These are phyloP conservation scores for Ophiostoma himal-ulmi DNA, from an alignment of 2,329 filamentous ascomycete genomes.

Conservation along the genomic window DNA sequence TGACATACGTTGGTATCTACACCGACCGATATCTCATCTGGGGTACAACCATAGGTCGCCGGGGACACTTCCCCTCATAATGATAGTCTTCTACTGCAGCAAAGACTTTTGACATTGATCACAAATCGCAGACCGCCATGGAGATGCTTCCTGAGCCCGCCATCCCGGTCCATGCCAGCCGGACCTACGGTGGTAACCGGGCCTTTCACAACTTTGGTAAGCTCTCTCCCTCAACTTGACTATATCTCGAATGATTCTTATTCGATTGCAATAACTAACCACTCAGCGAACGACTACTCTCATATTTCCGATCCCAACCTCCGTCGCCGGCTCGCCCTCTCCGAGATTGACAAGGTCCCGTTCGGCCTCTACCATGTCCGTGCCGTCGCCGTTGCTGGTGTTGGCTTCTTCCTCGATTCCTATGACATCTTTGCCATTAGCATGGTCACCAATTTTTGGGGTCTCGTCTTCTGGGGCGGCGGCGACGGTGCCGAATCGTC, in stretches of 20 bases:
- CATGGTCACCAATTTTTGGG: constrained; percentile 63
- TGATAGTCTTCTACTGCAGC: background rate
- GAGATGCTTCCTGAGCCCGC: constrained; percentile 40
- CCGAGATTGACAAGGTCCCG: constrained; percentile 72
- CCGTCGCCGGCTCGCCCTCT: constrained; percentile 66
- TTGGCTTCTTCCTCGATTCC: constrained; percentile 78
- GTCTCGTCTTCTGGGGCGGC: constrained; percentile 67
- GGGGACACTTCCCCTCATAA: background rate
- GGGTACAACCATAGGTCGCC: background rate
- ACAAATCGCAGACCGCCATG: constrained; percentile 19
- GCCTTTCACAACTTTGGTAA: constrained; percentile 63
- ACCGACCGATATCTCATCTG: background rate
- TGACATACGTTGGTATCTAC: background rate
- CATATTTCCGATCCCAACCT: constrained; percentile 68
- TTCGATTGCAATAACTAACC: background rate
- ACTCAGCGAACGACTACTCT: constrained; percentile 39
- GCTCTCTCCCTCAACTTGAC: background rate
- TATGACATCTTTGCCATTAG: constrained; percentile 80
- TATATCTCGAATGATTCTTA: background rate
- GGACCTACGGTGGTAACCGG: constrained; percentile 57
- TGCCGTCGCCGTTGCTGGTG: constrained; percentile 68
- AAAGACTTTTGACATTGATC: background rate
- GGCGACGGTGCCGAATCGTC: constrained; percentile 34
- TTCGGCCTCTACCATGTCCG: constrained; percentile 70
- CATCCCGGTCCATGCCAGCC: constrained; percentile 26